phyloP scores from a whole-genome alignment of 2,329 filamentous ascomycete species.

The Sclerotinia sclerotiorum region DNA sequence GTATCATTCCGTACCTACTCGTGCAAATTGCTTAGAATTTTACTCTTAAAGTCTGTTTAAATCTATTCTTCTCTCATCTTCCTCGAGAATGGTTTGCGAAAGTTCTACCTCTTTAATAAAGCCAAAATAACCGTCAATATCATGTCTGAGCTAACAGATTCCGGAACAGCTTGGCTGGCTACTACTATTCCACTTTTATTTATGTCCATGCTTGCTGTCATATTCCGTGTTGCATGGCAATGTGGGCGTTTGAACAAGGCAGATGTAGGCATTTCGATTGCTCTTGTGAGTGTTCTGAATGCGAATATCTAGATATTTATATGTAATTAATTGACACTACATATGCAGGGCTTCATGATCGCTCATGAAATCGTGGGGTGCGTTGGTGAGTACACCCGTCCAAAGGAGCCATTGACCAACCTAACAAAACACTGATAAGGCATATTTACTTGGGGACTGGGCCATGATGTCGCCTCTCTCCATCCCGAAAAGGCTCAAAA shows the following conservation, averaged over 20 bases:
- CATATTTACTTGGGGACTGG: not conserved
- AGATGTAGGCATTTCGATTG: not conserved
- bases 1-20: not conserved
- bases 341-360: not conserved
- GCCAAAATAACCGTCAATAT: not conserved
- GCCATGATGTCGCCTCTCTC: not conserved
- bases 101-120: not conserved
- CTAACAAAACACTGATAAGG: not conserved
- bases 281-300: not conserved
- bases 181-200: not conserved
- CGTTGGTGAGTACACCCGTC: not conserved
- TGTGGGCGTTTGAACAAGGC: not conserved
- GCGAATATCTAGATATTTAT: not conserved
- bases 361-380: not conserved
- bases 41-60: not conserved
- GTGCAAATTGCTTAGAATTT: not conserved
- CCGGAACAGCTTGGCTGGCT: not conserved
- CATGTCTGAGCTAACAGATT: not conserved
- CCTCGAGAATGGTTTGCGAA: not conserved
- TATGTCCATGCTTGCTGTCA: not conserved
- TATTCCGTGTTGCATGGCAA: not conserved
- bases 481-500: not conserved
- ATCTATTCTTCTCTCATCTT: too few relatives aligned
- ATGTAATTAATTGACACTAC: not conserved
- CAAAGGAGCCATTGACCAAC: not conserved